A percentile compares a stretch with the other conserved stretches of the same genome.
These are phyloP conservation scores for Iodosphaeria phyllophila DNA, from an alignment of 2,329 filamentous ascomycete genomes.

Conservation along the genomic window DNA sequence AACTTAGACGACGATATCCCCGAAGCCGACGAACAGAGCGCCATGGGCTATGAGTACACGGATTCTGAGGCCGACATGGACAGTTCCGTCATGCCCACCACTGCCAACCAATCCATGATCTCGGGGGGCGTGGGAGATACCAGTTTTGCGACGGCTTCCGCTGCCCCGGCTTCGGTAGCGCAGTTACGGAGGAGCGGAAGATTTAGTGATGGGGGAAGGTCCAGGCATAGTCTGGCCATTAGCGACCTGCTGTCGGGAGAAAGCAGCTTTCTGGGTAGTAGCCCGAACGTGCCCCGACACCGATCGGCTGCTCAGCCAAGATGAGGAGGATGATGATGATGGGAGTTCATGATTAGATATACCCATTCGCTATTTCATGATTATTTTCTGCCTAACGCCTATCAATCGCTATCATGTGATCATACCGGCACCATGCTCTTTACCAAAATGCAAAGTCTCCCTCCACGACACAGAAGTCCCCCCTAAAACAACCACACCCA, in stretches of 20 bases:
- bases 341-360: neutral
- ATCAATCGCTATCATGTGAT: neutral
- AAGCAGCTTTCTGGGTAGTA: conserved; percentile 36
- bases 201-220: conserved; percentile 15
- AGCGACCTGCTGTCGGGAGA: conserved; percentile 35
- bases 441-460: no score
- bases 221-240: conserved; percentile 35
- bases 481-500: conserved; percentile 79
- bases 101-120: no score
- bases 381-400: neutral
- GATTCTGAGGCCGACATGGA: conserved; percentile 50
- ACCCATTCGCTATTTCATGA: neutral
- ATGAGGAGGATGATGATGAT: neutral
- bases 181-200: no score
- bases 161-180: no score
- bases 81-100: conserved; percentile 25
- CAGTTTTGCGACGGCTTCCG: conserved; percentile 17
- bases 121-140: no score
- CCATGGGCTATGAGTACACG: conserved; percentile 54
- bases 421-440: conserved; percentile 3
- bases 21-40: conserved; percentile 40
- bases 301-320: conserved; percentile 1
- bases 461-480: neutral
- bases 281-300: conserved; percentile 25
- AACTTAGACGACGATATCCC: conserved; percentile 56